phyloP scores from a whole-genome alignment of 768 basidiomycete genomes.

The Coprinopsis sp. region DNA sequence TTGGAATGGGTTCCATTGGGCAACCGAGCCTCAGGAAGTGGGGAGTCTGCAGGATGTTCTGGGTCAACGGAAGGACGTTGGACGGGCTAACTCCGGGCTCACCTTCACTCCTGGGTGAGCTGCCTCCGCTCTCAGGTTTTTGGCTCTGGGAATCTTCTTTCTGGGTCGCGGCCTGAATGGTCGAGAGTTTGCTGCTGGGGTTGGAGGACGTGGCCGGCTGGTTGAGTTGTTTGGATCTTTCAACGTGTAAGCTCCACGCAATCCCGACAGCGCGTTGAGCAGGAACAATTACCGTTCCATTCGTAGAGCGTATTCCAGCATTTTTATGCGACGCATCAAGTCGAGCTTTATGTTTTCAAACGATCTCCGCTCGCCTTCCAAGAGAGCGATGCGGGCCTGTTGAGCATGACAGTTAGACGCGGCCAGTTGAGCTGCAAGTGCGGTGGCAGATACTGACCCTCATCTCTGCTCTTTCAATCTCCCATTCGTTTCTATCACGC shows the following conservation, averaged over 20 bases:
- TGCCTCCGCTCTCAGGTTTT: constrained; percentile 75
- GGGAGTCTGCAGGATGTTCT: constrained; percentile 49
- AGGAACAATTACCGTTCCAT: constrained; percentile 77
- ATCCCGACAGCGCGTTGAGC: constrained; percentile 7
- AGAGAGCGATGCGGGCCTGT: constrained; percentile 92
- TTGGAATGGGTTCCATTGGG: constrained; percentile 54
- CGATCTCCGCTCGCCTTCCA: constrained; percentile 95
- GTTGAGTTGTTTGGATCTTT: constrained; percentile 76
- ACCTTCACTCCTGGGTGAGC: constrained; percentile 87
- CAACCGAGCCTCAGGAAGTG: constrained; percentile 63
- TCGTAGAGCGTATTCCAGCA: constrained; percentile 96
- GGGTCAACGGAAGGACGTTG: not conserved
- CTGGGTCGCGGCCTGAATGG: constrained; percentile 54
- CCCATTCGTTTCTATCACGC: constrained; percentile 99
- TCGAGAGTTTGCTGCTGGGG: constrained; percentile 61
- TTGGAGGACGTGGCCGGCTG: constrained; percentile 54
- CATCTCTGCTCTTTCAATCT: constrained; percentile 99
- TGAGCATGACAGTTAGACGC: constrained; percentile 21
- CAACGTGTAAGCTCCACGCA: constrained; percentile 16
- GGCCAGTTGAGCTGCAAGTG: constrained; percentile 18
- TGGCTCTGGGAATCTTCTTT: constrained; percentile 73
- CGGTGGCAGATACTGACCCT: constrained; percentile 55
- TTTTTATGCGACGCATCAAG: constrained; percentile 94
- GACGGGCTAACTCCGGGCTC: not conserved
- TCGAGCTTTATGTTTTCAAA: constrained; percentile 97